Evolutionary conservation across 179 eudicot genomes (phyloP), one percentile per base, ranked within the genome.

Genomic region (Beta corolliflora): DNA sequence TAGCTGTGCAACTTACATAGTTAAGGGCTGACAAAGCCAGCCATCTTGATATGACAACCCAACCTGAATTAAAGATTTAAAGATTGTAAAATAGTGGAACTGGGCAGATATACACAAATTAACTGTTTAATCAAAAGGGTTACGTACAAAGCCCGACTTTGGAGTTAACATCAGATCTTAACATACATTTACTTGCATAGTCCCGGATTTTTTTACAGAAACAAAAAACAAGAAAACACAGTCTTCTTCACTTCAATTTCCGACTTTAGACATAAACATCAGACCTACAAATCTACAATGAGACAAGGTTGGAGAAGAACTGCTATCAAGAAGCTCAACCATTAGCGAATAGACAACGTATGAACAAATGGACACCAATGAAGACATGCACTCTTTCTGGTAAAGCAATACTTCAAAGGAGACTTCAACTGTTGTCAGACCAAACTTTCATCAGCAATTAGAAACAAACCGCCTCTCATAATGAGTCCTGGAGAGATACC

Each of bases 301-400:
- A 65, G 15, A 25, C 29, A 66, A 48, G 9, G 10, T 5, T 2
- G 10, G 56, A 52, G 25, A 56, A 15, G 5, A 29, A 29, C 60
- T 63, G 61, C 41, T 60, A 53, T 3, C 0, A 6, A 31, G 1
- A 79, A 9, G 21, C 16, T 45, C 19, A 69, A 69, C 3, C 13
- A 41, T 48, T 15, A 25, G 14, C 8, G 14, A 36, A 13, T 55
- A 11, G 19, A 44, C 64, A 15, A 23, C 73, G 61, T 60, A 74
- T 80, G 65, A 75, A 81, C 78, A 80, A 36, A 52, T 46, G 65
- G 50, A 81, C 23, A n/a, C 55, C 29, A 6, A 18, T 72, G 59
- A n/a, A 80, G 23, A 50, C 18, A 18, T 36, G 5, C 9, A 53
- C 59, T 55, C 12, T 11, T 79, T 21, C 23, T 69, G 25, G 48